These are phyloP conservation scores for Aegilops umbellulata DNA, from an alignment of 176 grass and related monocot species.

Conservation along the genomic window DNA sequence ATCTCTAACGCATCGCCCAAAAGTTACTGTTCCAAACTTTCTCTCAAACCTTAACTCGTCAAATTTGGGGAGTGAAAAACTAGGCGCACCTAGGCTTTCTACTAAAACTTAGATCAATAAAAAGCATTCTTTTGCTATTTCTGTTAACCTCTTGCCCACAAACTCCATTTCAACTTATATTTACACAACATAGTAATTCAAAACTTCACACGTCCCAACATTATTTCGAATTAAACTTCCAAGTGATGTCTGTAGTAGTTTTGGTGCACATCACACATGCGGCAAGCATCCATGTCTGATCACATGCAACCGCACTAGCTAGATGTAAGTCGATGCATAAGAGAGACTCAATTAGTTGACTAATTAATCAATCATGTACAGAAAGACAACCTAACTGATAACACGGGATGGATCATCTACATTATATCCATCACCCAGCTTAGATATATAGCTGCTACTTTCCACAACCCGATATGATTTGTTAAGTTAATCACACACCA, in stretches of 20 bases:
- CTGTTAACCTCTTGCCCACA: neutral
- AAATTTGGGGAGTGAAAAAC: neutral
- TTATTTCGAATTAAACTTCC: neutral
- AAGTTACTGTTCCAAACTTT: no score
- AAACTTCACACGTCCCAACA: neutral
- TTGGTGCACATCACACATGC: neutral
- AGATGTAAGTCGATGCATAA: neutral
- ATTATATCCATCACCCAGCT: neutral
- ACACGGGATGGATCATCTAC: neutral
- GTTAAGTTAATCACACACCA: neutral
- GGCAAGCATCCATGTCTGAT: neutral
- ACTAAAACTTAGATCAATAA: neutral
- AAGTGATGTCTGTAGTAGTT: no score
- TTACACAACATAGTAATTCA: neutral
- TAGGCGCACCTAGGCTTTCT: neutral
- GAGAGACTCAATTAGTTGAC: neutral
- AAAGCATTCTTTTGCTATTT: neutral
- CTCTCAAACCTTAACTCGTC: no score
- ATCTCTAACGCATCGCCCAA: neutral
- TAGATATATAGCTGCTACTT: neutral
- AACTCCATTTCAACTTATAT: neutral
- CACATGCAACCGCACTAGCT: neutral
- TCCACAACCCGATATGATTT: neutral
- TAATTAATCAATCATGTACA: neutral
- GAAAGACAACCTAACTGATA: neutral